Base-by-base conservation (phyloP, 2,329 filamentous ascomycete species). In the Capronia americana region DNA sequence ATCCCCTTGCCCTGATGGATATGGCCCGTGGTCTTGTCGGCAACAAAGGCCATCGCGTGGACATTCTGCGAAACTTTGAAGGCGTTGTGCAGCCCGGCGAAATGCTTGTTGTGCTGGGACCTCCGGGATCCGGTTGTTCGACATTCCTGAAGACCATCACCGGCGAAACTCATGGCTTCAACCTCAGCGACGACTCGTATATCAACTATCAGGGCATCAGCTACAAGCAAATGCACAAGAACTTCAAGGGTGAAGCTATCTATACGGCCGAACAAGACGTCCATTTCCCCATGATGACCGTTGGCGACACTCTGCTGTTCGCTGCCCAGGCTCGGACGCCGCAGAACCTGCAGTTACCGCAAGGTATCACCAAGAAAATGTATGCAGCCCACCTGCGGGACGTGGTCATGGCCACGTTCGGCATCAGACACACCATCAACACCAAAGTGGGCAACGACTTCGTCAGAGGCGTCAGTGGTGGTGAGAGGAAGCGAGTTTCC, bases 211-310 rank as follows among this genome's bases (percentile, higher is more conserved):
- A 95, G 61, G 80, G 79, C 28, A 59, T 51, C 77, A 80, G 73
- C 81, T 86, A 2, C 63, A 80, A 91, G 74, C 86, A 92, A 26
- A 67, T 70, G 64, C 59, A 64, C 56, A 80, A 91, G 74, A 86
- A 92, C 75, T 94, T 95, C 90, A 87, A 91, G 26, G 70, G 92
- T 70, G 92, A 96, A 79, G 91, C 90, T 68, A 93, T 95, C 76
- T 96, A 95, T 79, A 93, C 90, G 0, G 91, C 91, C 65, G 92
- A 95, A 77, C 89, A 92, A 46, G 92, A 96, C 75, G 88, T 90
- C 3, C 91, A 93, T 78, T 93, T 93, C 74, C 90, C 91, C 11
- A 86, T 88, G 79, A 79, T 95, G 72, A 89, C 86, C 1, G 91
- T 94, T 53, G 82, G 80, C 10, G 76, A 84, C 67, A 85, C 84